phyloP scores from a whole-genome alignment of 2,329 filamentous ascomycete species.

The Cercospora canescens region DNA sequence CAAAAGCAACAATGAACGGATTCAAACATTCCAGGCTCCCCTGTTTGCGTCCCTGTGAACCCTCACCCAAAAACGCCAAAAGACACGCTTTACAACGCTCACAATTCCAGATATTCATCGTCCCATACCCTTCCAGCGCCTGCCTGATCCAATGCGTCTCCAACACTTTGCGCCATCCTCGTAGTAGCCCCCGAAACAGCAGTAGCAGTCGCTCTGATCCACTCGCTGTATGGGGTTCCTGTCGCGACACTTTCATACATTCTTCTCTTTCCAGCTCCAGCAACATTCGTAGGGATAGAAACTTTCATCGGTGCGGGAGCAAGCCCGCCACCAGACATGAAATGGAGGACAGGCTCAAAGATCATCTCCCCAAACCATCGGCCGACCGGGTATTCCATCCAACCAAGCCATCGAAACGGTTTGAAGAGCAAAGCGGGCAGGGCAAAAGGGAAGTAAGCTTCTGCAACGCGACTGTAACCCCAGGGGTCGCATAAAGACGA shows the following conservation, averaged over 20 bases:
- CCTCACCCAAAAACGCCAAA: neutral
- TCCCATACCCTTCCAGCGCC: conserved; percentile 30
- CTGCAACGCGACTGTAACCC: conserved; percentile 48
- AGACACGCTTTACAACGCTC: conserved; percentile 1
- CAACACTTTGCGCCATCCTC: conserved; percentile 24
- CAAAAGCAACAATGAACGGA: conserved; percentile 9
- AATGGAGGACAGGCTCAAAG: neutral
- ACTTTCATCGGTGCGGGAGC: neutral
- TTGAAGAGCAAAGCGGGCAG: conserved; percentile 56
- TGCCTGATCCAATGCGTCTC: conserved; percentile 30
- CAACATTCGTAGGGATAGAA: neutral
- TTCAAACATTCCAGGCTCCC: neutral
- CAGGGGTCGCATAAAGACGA: conserved; percentile 44
- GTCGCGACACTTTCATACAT: neutral
- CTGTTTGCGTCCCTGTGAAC: neutral
- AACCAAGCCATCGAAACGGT: conserved; percentile 31
- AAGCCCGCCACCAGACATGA: neutral
- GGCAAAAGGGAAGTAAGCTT: conserved; percentile 57
- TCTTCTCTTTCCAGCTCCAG: neutral
- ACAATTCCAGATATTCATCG: conserved; percentile 27
- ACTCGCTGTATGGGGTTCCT: conserved; percentile 10
- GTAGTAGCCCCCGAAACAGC: conserved; percentile 17
- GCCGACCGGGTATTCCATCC: conserved; percentile 33
- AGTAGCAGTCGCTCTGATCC: conserved; percentile 14
- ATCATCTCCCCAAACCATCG: conserved; percentile 30